Base-by-base conservation (phyloP, 306 rosid species). In the peach (Prunus persica) region DNA sequence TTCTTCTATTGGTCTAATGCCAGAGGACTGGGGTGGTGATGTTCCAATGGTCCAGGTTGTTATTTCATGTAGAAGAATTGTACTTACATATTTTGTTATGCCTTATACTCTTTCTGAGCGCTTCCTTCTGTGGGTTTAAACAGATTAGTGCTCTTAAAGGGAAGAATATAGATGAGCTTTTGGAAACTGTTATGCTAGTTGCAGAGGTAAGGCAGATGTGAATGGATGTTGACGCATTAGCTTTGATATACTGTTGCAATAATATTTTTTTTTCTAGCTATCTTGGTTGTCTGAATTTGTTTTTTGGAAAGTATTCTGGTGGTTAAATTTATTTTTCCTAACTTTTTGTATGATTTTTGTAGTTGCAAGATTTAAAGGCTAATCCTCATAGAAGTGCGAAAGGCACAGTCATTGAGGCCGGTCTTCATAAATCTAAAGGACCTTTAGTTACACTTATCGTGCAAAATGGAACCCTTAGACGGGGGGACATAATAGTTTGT, bases 1-100 rank as follows among this genome's bases (percentile, higher is more conserved):
- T 86, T 92, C 99, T 77, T 79, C 91, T 11, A 88, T 89, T 78
- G 99, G 98, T 80, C 78, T 95, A 77, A 95, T 95, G 99, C 91
- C 99, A 38, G 99, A 95, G 82, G 96, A 92, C 56, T 95, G 99
- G 99, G 99, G 99, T 43, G 99, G 99, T 75, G 93, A 92, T 60
- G 32, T 78, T 77, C 97, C 98, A 24, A 91, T 95, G 97, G 96
- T 95, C 85, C 98, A 88, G 99, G 99, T 95, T 79, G 78, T 47
- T 86, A 54, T 82, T 67, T 81, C 52, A 70, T 54, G 58, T 19
- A 8, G 77, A 18, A 56, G 55, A 73, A 49, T 62, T 69, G 38
- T 72, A 68, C 46, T 45, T 65, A 73, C 66, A 24, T 70, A 11
- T 70, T 77, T 79, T 71, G 22, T 76, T 62, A 34, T 81, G 74